These are phyloP conservation scores for Pseudoscleropodium purum DNA, from an alignment of 225 moss, liverwort and hornwort genomes.

Conservation along the genomic window DNA sequence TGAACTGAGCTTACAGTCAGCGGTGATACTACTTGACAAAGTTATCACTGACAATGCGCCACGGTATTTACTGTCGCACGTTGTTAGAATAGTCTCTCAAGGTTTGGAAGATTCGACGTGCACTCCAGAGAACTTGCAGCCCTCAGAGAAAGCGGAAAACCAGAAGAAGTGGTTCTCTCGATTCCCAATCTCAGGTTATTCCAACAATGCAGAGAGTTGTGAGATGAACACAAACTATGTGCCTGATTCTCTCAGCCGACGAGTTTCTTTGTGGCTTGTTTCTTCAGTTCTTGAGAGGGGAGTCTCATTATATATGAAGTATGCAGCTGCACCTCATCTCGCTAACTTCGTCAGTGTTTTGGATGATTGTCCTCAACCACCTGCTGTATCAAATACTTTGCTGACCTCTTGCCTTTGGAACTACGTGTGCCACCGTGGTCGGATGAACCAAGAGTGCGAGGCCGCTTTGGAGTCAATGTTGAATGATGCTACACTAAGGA, in stretches of 20 bases:
- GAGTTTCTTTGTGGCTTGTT: conserved; percentile 40
- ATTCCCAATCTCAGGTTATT: conserved; percentile 4
- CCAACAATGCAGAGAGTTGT: background rate
- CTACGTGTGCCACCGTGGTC: conserved; percentile 31
- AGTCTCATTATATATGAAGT: conserved; percentile 39
- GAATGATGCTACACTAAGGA: conserved; percentile 34
- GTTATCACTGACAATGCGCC: conserved; percentile 42
- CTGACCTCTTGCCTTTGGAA: conserved; percentile 45
- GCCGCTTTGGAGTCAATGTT: conserved; percentile 42
- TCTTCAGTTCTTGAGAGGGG: conserved; percentile 52
- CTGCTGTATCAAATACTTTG: conserved; percentile 17
- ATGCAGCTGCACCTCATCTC: conserved; percentile 41
- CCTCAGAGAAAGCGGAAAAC: background rate
- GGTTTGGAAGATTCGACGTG: conserved; percentile 26
- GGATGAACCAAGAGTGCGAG: conserved; percentile 47
- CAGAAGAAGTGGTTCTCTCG: conserved; percentile 42
- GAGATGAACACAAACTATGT: background rate
- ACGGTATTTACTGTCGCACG: conserved; percentile 38
- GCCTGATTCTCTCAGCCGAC: conserved; percentile 15
- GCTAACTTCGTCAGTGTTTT: conserved; percentile 5
- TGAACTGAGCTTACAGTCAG: conserved; percentile 49
- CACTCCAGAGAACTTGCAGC: background rate
- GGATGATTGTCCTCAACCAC: conserved; percentile 8
- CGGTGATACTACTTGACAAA: conserved; percentile 38
- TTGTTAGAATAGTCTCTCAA: conserved; percentile 36